Evolutionary conservation across 1,284 basidiomycete species (phyloP).

Genomic region (Naganishia sp.): DNA sequence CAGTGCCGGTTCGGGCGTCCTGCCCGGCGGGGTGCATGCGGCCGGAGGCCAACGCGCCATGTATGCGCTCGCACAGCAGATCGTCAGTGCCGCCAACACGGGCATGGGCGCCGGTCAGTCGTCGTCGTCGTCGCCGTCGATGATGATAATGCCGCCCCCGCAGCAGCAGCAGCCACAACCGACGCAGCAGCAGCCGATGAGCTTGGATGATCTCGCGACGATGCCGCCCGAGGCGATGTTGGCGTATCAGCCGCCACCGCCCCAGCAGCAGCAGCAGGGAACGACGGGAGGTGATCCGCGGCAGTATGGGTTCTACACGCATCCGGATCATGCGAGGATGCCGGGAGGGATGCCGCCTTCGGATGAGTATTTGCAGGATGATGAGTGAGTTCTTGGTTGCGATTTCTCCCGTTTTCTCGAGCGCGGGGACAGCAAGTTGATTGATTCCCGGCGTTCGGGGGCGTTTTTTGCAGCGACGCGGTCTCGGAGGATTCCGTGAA

Average conservation of each 20-base stretch:
- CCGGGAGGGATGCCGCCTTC: constrained; percentile 32
- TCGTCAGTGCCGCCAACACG: constrained; percentile 59
- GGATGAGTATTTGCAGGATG: constrained; percentile 56
- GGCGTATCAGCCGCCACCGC: constrained; percentile 20
- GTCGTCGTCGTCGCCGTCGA: constrained; percentile 36
- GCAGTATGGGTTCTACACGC: constrained; percentile 58
- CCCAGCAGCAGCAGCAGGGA: constrained; percentile 13
- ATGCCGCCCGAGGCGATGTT: constrained; percentile 39
- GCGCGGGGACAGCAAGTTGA: background rate
- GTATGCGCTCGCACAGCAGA: constrained; percentile 69
- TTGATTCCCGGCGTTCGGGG: background rate
- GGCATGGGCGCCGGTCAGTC: constrained; percentile 54
- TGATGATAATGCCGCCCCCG: constrained; percentile 16
- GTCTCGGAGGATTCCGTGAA: constrained; percentile 29
- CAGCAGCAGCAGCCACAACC: constrained; percentile 33
- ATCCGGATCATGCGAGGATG: constrained; percentile 54
- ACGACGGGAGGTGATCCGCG: constrained; percentile 43
- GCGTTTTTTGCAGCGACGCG: constrained; percentile 19
- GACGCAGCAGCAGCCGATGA: constrained; percentile 4
- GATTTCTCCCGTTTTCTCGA: constrained; percentile 11
- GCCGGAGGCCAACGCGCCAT: constrained; percentile 56
- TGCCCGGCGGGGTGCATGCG: constrained; percentile 37
- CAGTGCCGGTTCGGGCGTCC: constrained; percentile 38
- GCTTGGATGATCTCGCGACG: constrained; percentile 15
- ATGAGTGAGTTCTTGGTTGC: constrained; percentile 44